These are phyloP conservation scores for Silene latifolia DNA, from an alignment of 148 eudicot species.

Conservation along the genomic window DNA sequence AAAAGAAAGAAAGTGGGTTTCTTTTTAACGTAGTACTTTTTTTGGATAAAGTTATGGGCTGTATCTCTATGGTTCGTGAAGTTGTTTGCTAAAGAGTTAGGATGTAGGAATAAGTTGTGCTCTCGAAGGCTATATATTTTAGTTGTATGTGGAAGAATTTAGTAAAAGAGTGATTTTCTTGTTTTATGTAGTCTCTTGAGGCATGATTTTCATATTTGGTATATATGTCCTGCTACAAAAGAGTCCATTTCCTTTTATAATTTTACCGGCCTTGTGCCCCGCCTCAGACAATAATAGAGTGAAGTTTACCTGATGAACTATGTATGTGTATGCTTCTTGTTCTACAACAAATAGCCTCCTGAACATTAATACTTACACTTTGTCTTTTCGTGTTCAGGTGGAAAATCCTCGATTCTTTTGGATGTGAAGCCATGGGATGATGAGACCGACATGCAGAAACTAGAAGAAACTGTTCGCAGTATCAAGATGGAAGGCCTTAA, in stretches of 20 bases:
- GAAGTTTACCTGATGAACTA: no score
- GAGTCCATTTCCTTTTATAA: no score
- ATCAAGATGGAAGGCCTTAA: slow-evolving; percentile 74
- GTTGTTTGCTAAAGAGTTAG: no score
- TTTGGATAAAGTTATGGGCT: neutral
- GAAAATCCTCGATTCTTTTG: slow-evolving; percentile 91
- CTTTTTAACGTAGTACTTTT: neutral
- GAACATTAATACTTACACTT: neutral
- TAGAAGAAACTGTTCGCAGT: slow-evolving; percentile 90
- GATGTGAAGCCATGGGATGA: slow-evolving; percentile 99
- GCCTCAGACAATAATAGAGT: neutral
- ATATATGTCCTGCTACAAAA: no score
- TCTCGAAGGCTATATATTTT: no score
- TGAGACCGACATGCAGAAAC: slow-evolving; percentile 94
- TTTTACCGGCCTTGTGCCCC: no score
- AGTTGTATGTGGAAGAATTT: no score
- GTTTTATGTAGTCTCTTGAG: no score
- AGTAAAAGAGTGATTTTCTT: no score
- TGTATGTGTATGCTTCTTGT: neutral
- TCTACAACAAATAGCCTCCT: neutral
- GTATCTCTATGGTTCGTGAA: neutral
- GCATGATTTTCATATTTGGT: no score
- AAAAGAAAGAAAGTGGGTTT: slow-evolving; percentile 89
- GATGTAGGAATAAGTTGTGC: no score
- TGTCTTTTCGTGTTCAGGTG: slow-evolving; percentile 40